Evolutionary conservation across 2,329 filamentous ascomycete genomes (phyloP), one percentile per base, ranked within the genome.

Genomic region (Colletotrichum nymphaeae): DNA sequence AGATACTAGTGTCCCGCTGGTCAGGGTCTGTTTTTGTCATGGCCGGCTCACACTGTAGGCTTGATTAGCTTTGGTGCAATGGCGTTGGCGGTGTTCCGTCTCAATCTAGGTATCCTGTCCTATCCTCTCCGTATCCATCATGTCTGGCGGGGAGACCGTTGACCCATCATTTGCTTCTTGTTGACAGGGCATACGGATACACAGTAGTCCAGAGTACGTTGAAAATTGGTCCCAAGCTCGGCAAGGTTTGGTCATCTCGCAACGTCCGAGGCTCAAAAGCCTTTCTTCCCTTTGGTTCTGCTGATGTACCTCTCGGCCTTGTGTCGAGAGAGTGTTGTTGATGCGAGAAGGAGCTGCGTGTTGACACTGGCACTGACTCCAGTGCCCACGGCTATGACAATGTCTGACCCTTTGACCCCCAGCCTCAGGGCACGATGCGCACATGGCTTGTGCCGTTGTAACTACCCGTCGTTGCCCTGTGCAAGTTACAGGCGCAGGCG

Each of bases 351-450:
- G 58, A 64, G 66, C 66, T 28, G 66, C 46, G 66, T 58, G 42
- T 66, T 70, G 60, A 73, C 66, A 24, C 49, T 49, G 60, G 67
- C 67, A 70, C 56, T 73, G 70, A 62, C 70, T 63, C 60, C 69
- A 37, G 56, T 32, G 55, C 55, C 37, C n/a, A 42, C 58, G 28
- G 67, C 60, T 65, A 30, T 69, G 70, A 70, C 70, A 60, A 22
- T 16, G 57, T 46, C 67, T 57, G 60, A 24, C 60, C 62, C 35
- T 53, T 19, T 11, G 55, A 19, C 22, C 16, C 53, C 26, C 55
- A 22, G 8, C 30, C 30, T 11, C 30, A 32, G 30, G 22, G 59
- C 16, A 57, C 32, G 24, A 24, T 22, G 14, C 24, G n/a, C 49
- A 30, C 42, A 30, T 35, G n/a, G 67, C 59, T 37, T 46, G 32